Evolutionary conservation across 441 rosid genomes (phyloP).

Genomic region (Eutrema salsugineum): DNA sequence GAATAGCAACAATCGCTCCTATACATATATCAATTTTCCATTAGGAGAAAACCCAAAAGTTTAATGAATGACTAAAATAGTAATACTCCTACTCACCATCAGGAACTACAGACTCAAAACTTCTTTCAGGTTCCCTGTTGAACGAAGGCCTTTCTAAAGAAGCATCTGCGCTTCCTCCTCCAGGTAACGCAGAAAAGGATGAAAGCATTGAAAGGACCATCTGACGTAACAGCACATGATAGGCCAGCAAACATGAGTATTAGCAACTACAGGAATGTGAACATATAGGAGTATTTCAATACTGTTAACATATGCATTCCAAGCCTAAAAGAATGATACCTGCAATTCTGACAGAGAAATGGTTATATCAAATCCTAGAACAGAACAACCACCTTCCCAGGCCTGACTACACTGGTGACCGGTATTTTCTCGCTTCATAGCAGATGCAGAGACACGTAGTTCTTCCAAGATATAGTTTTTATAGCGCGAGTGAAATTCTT

Average conservation of each 20-base stretch:
- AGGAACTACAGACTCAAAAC: conserved; percentile 61
- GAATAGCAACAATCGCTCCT: conserved; percentile 91
- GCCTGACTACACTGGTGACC: conserved; percentile 39
- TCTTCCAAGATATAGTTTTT: conserved; percentile 63
- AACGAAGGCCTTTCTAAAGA: conserved; percentile 36
- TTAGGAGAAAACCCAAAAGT: conserved; percentile 25
- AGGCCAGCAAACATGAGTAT: conserved; percentile 18
- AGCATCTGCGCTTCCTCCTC: conserved; percentile 37
- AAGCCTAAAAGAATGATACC: conserved; percentile 38
- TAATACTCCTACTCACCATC: conserved; percentile 56
- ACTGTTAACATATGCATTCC: background rate
- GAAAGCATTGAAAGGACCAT: conserved; percentile 63
- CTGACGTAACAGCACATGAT: conserved; percentile 44
- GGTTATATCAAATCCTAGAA: conserved; percentile 70
- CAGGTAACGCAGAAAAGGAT: conserved; percentile 47
- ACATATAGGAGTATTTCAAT: background rate
- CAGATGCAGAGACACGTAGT: conserved; percentile 50
- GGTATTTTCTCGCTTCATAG: conserved; percentile 42
- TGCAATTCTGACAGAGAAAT: conserved; percentile 72
- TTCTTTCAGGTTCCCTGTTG: conserved; percentile 36
- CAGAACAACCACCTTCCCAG: conserved; percentile 73
- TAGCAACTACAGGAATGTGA: conserved; percentile 1
- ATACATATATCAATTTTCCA: conserved; percentile 21
- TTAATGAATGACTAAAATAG: conserved; percentile 12
- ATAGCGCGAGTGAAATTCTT: conserved; percentile 36